Base-by-base conservation (phyloP, 1,139 yeast species). In the Geotrichum klebahnii region DNA sequence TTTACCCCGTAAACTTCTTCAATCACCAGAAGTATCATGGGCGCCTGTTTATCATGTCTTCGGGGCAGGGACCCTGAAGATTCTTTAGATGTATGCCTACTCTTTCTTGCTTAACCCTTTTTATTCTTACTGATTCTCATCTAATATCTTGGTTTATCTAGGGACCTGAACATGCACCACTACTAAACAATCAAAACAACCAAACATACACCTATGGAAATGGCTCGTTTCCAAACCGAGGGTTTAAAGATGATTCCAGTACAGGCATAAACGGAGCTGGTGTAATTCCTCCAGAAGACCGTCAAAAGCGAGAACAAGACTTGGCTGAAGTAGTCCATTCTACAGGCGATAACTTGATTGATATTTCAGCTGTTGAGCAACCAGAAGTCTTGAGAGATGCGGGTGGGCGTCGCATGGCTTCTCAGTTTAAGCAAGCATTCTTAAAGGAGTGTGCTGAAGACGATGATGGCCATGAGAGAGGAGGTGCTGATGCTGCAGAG, bases 281-380 rank as follows among this genome's bases (percentile, higher is more conserved):
- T 12, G 24, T 12, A n/a, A 4, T 14, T 10, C 26, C 44, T 10
- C 48, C 53, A 2, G 48, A 50, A 23, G 58, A 55, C 34, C 48
- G 54, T 12, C 51, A 53, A 16, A 53, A 55, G 42, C 57, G 61
- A 14, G 61, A 59, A 29, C 54, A 56, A 39, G 51, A 57, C 3
- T 46, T 58, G 28, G 51, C 51, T 32, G 53, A 53, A 28, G 61
- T 61, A 35, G 62, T 61, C 2, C 53, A 55, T 17, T 55, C 55
- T 44, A 58, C 61, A 1, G 62, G 63, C 6, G 53, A 57, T 29
- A 60, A 58, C 36, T 51, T 61, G 28, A 61, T 61, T 24, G 61
- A 61, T 41, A 59, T 61, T 9, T 54, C 58, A 16, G 53, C 62
- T 6, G 60, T 59, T 12, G 58, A 57, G 16, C 62, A 57, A 48